Conservation (phyloP, 192 early-diverging fungal species). For the Coemansia sp. region DNA sequence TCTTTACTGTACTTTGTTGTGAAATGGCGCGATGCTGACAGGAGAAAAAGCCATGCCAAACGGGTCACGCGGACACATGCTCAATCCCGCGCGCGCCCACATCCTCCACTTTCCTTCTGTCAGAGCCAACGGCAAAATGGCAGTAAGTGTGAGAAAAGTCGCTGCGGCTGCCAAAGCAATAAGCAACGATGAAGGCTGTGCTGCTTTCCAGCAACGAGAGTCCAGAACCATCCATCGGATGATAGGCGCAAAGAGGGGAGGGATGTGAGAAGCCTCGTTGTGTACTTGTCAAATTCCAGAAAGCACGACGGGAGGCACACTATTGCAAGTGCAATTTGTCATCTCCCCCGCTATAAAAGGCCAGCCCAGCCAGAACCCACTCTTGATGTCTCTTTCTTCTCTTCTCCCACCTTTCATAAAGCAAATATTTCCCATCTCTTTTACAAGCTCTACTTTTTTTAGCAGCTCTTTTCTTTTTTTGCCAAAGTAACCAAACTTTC, state of each 20-base stretch:
- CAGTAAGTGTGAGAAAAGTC: too few relatives aligned
- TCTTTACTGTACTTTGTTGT: too few relatives aligned
- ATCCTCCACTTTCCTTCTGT: neutral
- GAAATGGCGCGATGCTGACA: neutral
- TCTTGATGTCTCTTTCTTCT: neutral
- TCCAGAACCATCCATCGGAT: neutral
- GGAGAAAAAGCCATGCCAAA: neutral
- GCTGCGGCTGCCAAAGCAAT: neutral
- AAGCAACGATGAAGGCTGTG: too few relatives aligned
- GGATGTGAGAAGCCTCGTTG: too few relatives aligned
- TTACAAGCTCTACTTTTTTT: neutral
- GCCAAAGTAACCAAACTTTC: neutral
- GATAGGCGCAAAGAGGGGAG: neutral
- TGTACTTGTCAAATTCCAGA: too few relatives aligned
- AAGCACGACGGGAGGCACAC: neutral
- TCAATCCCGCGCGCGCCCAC: neutral
- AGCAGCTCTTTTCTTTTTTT: constrained; percentile 4
- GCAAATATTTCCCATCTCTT: neutral
- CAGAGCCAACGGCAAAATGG: too few relatives aligned
- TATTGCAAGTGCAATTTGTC: neutral
- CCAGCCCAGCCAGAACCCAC: neutral
- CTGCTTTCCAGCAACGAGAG: too few relatives aligned
- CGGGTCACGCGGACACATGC: neutral
- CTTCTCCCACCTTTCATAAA: neutral
- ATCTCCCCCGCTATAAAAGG: neutral